Base-by-base conservation (phyloP, 257 asterid genomes). In the Solanum chiquidenum region DNA sequence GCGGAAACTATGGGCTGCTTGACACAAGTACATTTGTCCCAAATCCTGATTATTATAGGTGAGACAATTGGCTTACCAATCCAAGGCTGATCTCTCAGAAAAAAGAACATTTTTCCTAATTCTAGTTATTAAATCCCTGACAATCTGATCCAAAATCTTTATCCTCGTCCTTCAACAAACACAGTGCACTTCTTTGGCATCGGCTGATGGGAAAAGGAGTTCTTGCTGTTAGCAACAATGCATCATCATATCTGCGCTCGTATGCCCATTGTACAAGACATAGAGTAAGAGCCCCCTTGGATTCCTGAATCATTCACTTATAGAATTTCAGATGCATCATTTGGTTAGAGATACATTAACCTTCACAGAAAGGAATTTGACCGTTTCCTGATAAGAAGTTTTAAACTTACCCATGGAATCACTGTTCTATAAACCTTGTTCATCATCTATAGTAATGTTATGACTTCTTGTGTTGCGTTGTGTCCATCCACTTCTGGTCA, bases 11-110 rank as follows among this genome's bases (percentile, higher is more conserved):
- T 37, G 99, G 95, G 86, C 98, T 97, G 82, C 95, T 97, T 71
- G 93, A 97, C 91, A 87, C 85, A 82, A 89, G 90, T 33, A 95
- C 99, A 1, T 93, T 94, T 85, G 84, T 91, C 87, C 99, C 99
- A 3, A 95, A 94, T 89, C 99, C 99, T 60, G 99, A 97, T 91
- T 97, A 97, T 89, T 97, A 97, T 93, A 95, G 99, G 99, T 91
- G 87, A 75, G 91, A 52, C 35, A 69, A 55, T 42, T 44, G 38
- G 34, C 35, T 95, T 7, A 87, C 87, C 38, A 85, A 31, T 33
- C 68, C 46, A 62, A 69, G 35, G 37, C 38, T 46, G 73, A 74
- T 66, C 31, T 25, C 38, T 16, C 25, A 34, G 38, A 37, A 96
- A 90, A 91, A 94, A 72, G 98, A 94, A 90, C 95, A 93, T 92